phyloP scores from a whole-genome alignment of 129 eudicot species.

The Sambucus nigra region DNA sequence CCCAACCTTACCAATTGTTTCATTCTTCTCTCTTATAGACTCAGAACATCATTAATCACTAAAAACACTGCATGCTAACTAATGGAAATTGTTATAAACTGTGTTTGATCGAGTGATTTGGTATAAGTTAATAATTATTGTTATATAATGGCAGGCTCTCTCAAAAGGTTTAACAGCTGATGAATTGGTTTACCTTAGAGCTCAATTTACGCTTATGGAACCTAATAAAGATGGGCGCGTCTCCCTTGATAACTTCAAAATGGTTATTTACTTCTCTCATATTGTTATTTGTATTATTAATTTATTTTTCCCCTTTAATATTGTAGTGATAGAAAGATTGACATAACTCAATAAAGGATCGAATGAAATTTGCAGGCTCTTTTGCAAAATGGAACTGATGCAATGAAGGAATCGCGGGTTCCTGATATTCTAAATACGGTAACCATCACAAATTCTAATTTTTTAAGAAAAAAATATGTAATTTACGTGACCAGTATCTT shows the following conservation, averaged over 20 bases:
- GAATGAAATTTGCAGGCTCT: constrained; percentile 38
- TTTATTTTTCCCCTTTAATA: too few species aligned
- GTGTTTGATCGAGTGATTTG: too few species aligned
- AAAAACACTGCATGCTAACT: too few species aligned
- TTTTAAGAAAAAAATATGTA: too few species aligned
- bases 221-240: constrained; percentile 84
- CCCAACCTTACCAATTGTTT: too few species aligned
- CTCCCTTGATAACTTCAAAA: constrained; percentile 78
- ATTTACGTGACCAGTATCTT: too few species aligned
- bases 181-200: constrained; percentile 72
- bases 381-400: constrained; percentile 51
- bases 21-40: background rate
- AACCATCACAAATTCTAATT: too few species aligned
- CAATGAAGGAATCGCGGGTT: constrained; percentile 71
- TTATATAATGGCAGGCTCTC: constrained; percentile 43
- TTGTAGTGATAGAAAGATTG: too few species aligned
- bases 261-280: constrained; percentile 21
- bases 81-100: too few species aligned
- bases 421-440: constrained; percentile 62
- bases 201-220: constrained; percentile 84
- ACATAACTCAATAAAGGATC: background rate
- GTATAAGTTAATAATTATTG: too few species aligned
- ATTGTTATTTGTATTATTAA: background rate
- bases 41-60: too few species aligned
- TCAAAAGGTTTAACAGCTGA: constrained; percentile 85